A percentile compares a stretch with the other conserved stretches of the same genome.
Conservation (phyloP, 2,329 filamentous ascomycete genomes). For the Achaetomium macrosporum region DNA sequence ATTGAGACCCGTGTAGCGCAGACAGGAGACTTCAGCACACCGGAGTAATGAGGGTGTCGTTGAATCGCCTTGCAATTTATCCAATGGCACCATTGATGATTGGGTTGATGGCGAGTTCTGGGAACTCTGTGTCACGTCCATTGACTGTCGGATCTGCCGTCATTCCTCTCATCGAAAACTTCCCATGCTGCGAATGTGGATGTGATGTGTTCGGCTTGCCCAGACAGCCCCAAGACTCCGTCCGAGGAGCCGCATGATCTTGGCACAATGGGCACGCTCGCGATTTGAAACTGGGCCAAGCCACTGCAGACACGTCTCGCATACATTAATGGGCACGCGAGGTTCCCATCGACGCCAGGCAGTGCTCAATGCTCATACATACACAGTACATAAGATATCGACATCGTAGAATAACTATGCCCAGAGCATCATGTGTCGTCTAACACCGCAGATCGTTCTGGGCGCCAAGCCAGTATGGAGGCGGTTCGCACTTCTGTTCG, state of each 20-base stretch:
- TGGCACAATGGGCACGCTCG: conserved; percentile 7
- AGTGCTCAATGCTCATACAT: too few species aligned
- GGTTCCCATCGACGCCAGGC: background rate
- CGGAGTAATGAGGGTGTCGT: too few species aligned
- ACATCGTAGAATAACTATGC: background rate
- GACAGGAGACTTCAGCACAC: too few species aligned
- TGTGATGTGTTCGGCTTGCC: background rate
- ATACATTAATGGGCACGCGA: background rate
- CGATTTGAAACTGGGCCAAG: conserved; percentile 2
- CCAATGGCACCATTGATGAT: too few species aligned
- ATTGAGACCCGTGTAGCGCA: too few species aligned
- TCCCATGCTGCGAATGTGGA: too few species aligned
- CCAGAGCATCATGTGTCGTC: background rate
- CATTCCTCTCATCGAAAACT: too few species aligned
- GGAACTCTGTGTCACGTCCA: too few species aligned
- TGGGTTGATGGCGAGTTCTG: too few species aligned
- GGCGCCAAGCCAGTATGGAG: conserved; percentile 16
- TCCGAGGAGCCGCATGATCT: conserved; percentile 9
- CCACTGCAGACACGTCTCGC: background rate
- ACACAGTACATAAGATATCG: too few species aligned
- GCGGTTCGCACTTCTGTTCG: conserved; percentile 8
- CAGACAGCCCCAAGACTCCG: conserved; percentile 3
- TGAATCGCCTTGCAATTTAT: too few species aligned
- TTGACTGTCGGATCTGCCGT: too few species aligned
- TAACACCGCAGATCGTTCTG: conserved; percentile 16